Evolutionary conservation across 495 filamentous ascomycete species (phyloP).

Genomic region (Penicillium waksmanii): DNA sequence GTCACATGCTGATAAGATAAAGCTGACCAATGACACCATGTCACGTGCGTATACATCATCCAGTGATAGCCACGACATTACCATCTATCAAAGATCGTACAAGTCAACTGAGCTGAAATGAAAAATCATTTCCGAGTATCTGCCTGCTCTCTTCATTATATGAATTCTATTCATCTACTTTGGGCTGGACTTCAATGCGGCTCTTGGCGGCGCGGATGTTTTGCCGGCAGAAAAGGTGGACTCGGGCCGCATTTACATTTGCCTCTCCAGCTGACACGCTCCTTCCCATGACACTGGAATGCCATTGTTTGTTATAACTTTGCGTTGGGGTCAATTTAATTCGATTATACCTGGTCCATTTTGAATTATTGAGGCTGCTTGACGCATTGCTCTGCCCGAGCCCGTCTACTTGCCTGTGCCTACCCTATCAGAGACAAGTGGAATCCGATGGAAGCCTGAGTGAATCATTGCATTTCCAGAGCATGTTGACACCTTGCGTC

Average conservation of each 20-base stretch:
- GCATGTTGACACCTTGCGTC: constrained; percentile 22
- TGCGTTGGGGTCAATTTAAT: neutral
- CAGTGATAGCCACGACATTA: neutral
- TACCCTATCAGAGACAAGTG: constrained; percentile 29
- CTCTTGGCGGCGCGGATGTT: constrained; percentile 5
- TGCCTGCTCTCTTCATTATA: too few relatives aligned
- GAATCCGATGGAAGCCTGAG: constrained; percentile 38
- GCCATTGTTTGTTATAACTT: neutral
- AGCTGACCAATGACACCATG: neutral
- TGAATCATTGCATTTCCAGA: constrained; percentile 17
- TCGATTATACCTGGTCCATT: neutral
- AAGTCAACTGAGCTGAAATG: neutral
- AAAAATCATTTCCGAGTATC: too few relatives aligned
- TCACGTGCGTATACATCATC: neutral
- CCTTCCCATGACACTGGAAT: neutral
- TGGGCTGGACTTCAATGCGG: neutral
- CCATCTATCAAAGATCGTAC: neutral
- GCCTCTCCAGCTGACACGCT: neutral
- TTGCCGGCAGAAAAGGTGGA: constrained; percentile 22
- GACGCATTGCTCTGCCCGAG: neutral
- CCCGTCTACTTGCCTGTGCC: neutral
- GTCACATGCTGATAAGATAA: constrained; percentile 24
- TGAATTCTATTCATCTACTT: neutral
- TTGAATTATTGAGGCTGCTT: neutral
- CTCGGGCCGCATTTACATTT: constrained; percentile 2